Base-by-base conservation (phyloP, 805 yeast species). In the Candida patagonica region DNA sequence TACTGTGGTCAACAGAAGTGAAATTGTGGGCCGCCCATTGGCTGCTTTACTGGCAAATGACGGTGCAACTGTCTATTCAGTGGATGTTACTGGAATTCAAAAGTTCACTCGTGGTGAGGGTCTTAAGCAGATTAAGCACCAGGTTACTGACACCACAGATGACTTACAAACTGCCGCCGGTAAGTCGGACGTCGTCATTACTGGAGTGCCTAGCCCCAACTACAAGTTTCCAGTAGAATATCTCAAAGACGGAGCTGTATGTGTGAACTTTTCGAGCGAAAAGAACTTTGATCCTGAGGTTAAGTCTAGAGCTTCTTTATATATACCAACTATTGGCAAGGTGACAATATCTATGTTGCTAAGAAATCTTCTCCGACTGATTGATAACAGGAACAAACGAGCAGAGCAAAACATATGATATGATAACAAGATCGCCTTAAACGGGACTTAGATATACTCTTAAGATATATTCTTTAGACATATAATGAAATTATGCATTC, bases 41-140 rank as follows among this genome's bases (percentile, higher is more conserved):
- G 97, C 97, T 25, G 97, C 98, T 0, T 62, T 92, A 26, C 67
- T 92, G 47, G 97, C 98, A 15, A 92, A 92, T 55, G 98, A 92
- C 56, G 98, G 98, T 46, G 98, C 98, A 17, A 80, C 80, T 1
- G 97, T 92, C 2, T 92, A 82, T 59, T 88, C 97, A 1, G 89
- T 78, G 2, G 97, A 92, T 57, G 64, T 92, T 37, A 78, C 81
- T 53, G 83, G 86, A 51, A 77, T 87, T 47, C 97, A 92, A 61
- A 77, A 78, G 58, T 92, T 84, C 63, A 89, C 96, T 16, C 74
- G 98, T 54, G 98, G 98, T 26, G 94, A 85, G 52, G 94, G 94
- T 29, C 68, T 92, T 52, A 76, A 74, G 55, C 74, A 80, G 52
- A 76, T 71, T 42, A 79, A 88, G 55, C 98, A 92, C 60, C 80